Evolutionary conservation across 768 basidiomycete species (phyloP), one percentile per base, ranked within the genome.

Genomic region (Mycena rosella): DNA sequence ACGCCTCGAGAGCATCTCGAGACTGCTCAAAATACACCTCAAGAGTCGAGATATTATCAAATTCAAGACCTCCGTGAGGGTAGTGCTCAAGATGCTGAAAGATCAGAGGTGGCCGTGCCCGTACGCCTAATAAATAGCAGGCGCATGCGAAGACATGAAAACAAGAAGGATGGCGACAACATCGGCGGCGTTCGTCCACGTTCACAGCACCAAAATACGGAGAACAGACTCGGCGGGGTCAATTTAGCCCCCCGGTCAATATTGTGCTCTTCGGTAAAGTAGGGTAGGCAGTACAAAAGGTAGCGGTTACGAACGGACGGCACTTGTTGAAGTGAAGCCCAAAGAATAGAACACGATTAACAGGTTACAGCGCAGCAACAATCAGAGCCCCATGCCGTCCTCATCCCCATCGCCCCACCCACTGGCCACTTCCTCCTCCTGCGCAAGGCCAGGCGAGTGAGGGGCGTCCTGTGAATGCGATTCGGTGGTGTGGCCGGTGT

Each of bases 321-420:
- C 64, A 18, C 54, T 65, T n/a, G n/a, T 55, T 26, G 5, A 24
- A 44, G 27, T 18, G 42, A 29, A 42, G 54, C 44, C 36, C 56
- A 40, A 56, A 63, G n/a, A 44, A 51, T 20, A 34, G 38, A 57
- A 58, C 26, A 60, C 22, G 27, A 57, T 49, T n/a, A 52, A 54
- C 49, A 51, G 57, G 49, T 59, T 48, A 51, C 53, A 47, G 7
- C n/a, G 34, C 32, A 56, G 52, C 30, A 14, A 32, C 52, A 40
- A 56, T 78, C 69, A 81, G 40, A 88, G 73, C 86, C 91, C 91
- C 90, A 93, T 93, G 49, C 87, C 91, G 60, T 87, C 91, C 56
- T 89, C 88, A 45, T 83, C 88, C 27, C 85, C 86, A 58, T 84
- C 89, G n/a, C 91, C 92, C 91, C 92, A 93, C 26, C 91, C 90